Evolutionary conservation across 2,329 filamentous ascomycete species (phyloP).

Genomic region (Pleomassaria siparia): DNA sequence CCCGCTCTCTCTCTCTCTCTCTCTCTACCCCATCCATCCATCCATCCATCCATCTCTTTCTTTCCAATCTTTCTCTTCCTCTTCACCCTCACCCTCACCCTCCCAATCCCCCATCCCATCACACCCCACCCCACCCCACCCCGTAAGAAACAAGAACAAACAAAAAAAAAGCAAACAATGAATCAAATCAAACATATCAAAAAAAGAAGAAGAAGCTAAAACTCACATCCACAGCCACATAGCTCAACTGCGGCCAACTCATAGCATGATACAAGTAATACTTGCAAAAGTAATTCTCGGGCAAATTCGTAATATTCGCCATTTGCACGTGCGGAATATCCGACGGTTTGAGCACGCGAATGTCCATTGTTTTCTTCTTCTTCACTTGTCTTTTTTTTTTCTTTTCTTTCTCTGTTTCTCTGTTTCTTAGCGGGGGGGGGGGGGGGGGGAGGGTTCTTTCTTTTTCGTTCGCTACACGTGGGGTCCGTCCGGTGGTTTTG

Average conservation of each 20-base stretch:
- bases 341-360: slow-evolving; percentile 78
- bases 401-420: too few relatives aligned
- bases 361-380: slow-evolving; percentile 66
- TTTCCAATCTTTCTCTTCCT: neutral
- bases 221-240: slow-evolving; percentile 82
- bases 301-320: slow-evolving; percentile 97
- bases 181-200: too few relatives aligned
- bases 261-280: slow-evolving; percentile 99
- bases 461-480: too few relatives aligned
- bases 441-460: too few relatives aligned
- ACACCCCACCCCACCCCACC: too few relatives aligned
- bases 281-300: slow-evolving; percentile 99
- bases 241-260: slow-evolving; percentile 96
- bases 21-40: neutral
- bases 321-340: slow-evolving; percentile 94
- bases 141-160: too few relatives aligned
- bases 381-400: too few relatives aligned
- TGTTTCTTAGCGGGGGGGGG: too few relatives aligned
- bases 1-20: too few relatives aligned
- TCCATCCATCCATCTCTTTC: neutral
- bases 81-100: neutral
- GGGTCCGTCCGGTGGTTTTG: too few relatives aligned
- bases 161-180: neutral
- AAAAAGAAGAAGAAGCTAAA: neutral
- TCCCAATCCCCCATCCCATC: neutral